Evolutionary conservation across 768 basidiomycete species (phyloP), one percentile per base, ranked within the genome.

Genomic region (Trametes sanguinea): DNA sequence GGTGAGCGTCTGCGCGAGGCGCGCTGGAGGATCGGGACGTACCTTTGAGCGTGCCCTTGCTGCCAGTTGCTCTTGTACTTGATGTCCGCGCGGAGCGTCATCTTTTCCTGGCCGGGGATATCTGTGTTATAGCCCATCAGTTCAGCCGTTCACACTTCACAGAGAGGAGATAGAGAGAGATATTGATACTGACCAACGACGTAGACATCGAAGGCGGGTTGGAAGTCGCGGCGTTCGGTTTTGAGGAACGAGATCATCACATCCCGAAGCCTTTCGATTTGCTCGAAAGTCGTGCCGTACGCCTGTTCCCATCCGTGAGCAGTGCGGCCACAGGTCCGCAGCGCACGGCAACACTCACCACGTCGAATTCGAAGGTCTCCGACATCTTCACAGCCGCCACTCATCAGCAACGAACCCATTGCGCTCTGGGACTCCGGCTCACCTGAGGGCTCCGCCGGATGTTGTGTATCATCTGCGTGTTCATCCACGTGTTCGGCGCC

Each of bases 51-150:
- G 86, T 85, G 17, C 85, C 86, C 67, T 90, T 90, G 88, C 71
- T 95, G 93, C 76, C 85, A 87, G 71, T 94, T 95, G 66, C 86
- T 86, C 78, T 92, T 94, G 79, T 92, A 95, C 75, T 88, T 92
- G 77, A 95, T 95, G 70, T 90, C 87, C 44, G 88, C 89, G 60
- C 82, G 82, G 22, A 94, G 79, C 0, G 82, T 82, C 82, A 95
- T 84, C 73, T 87, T 92, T 60, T 81, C 81, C 71, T 95, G 94
- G 6, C 83, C 89, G 22, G 91, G 88, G 68, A 93, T 87, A 71
- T 93, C 92, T 85, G 51, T 22, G 22, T 22, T 22, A 22, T 22
- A 22, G 22, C 22, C 22, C 22, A 22, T 22, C 22, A 22, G 22
- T 22, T 22, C 64, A 48, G 44, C 13, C 17, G 14, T 17, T 65